Evolutionary conservation across 345 rosid genomes (phyloP).

Genomic region (Cardamine chenopodiifolia): DNA sequence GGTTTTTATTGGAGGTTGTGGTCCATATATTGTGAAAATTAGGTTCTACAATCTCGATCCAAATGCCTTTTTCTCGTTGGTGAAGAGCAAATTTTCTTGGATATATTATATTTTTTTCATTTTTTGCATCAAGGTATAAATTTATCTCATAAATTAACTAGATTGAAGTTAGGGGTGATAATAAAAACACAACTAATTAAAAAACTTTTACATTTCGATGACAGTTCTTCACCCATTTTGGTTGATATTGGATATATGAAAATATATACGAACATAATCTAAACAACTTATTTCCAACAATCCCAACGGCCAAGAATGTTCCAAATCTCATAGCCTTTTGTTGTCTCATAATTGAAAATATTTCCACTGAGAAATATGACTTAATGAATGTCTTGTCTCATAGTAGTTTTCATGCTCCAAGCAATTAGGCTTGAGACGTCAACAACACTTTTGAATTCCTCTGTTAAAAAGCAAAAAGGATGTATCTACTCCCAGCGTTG

Average conservation of each 20-base stretch:
- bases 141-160: background rate
- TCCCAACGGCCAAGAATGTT: conserved; percentile 4
- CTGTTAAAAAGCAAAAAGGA: conserved; percentile 55
- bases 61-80: conserved; percentile 13
- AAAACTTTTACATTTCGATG: background rate
- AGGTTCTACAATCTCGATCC: conserved; percentile 14
- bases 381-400: conserved; percentile 24
- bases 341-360: conserved; percentile 5
- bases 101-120: too few relatives aligned
- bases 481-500: conserved; percentile 45
- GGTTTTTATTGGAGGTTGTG: conserved; percentile 18
- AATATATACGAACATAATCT: background rate
- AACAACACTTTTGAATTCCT: conserved; percentile 46
- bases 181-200: too few relatives aligned
- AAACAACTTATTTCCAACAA: background rate
- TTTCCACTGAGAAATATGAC: conserved; percentile 8
- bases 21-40: conserved; percentile 19
- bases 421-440: background rate
- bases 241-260: background rate
- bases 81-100: background rate
- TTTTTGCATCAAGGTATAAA: background rate
- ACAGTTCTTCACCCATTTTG: conserved; percentile 1
- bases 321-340: conserved; percentile 29
- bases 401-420: background rate
- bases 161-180: background rate